These are phyloP conservation scores for Chalaropsis ovoidea DNA, from an alignment of 2,329 filamentous ascomycete genomes.

Conservation along the genomic window DNA sequence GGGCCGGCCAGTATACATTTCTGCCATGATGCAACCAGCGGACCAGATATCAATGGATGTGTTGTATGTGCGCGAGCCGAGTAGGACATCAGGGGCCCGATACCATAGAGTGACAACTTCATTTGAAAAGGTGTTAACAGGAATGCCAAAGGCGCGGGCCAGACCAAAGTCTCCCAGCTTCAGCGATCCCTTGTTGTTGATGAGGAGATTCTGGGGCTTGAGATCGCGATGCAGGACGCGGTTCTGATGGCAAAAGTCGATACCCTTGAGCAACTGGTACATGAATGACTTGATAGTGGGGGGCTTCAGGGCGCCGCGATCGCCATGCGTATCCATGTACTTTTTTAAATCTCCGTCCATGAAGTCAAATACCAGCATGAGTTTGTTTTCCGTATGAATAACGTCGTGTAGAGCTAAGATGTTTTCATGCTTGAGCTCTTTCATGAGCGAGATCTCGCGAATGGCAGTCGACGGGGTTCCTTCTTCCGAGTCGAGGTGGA, in stretches of 20 bases:
- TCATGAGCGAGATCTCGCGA: conserved; percentile 97
- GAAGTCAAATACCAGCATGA: conserved; percentile 98
- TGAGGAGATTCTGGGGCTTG: conserved; percentile 92
- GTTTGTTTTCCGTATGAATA: conserved; percentile 98
- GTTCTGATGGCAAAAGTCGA: conserved; percentile 97
- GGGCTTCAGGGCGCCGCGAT: conserved; percentile 79
- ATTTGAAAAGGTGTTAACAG: conserved; percentile 96
- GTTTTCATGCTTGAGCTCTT: conserved; percentile 97
- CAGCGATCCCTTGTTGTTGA: conserved; percentile 79
- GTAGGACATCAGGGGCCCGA: conserved; percentile 84
- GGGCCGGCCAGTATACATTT: conserved; percentile 95
- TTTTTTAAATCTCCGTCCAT: conserved; percentile 99
- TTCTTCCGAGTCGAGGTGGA: conserved; percentile 96
- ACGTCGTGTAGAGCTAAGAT: conserved; percentile 97
- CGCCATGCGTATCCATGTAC: conserved; percentile 92
- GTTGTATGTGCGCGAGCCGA: conserved; percentile 92
- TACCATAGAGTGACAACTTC: conserved; percentile 98
- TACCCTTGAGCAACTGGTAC: conserved; percentile 91
- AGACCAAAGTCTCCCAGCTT: conserved; percentile 94
- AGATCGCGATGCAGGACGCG: conserved; percentile 89
- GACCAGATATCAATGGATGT: conserved; percentile 99
- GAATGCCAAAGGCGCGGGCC: conserved; percentile 88
- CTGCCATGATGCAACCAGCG: conserved; percentile 97
- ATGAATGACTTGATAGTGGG: conserved; percentile 96
- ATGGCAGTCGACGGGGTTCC: conserved; percentile 95